Percentiles rank a stretch among this genome's conserved stretches.
phyloP scores from a whole-genome alignment of 2,329 filamentous ascomycete species.

The Epichloe bromicola region DNA sequence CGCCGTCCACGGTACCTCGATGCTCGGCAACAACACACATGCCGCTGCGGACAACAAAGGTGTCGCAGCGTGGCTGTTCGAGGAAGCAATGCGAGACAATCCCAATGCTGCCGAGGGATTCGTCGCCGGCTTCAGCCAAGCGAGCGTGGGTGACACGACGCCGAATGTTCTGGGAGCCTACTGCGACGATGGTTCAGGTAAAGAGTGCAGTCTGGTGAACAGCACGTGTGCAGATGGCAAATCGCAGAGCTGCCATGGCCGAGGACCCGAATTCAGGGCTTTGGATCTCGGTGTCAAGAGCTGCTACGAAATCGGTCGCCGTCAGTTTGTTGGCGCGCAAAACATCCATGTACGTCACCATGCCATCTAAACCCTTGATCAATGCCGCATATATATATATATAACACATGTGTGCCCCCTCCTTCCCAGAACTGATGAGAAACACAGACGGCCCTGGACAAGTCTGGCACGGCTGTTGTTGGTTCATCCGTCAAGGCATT shows the following conservation, averaged over 20 bases:
- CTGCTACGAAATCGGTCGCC: conserved; percentile 61
- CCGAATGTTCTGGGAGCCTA: conserved; percentile 80
- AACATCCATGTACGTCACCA: conserved; percentile 22
- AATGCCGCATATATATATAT: too few species aligned
- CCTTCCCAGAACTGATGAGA: too few species aligned
- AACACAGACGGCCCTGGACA: conserved; percentile 26
- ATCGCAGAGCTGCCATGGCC: conserved; percentile 58
- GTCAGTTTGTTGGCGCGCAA: conserved; percentile 53
- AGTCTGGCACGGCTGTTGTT: conserved; percentile 34
- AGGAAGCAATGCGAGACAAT: conserved; percentile 49
- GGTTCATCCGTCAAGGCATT: conserved; percentile 64
- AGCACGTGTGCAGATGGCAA: conserved; percentile 67
- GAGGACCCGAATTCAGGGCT: conserved; percentile 55
- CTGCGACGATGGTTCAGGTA: conserved; percentile 72
- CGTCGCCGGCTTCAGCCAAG: conserved; percentile 84
- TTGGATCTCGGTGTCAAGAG: conserved; percentile 61
- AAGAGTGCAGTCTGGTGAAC: conserved; percentile 62
- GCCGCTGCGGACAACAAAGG: conserved; percentile 95
- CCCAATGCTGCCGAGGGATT: conserved; percentile 50
- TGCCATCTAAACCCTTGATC: not conserved
- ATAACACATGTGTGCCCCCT: not conserved
- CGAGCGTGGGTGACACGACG: conserved; percentile 81
- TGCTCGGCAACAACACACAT: conserved; percentile 84
- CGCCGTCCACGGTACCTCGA: conserved; percentile 79
- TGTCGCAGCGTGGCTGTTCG: conserved; percentile 74